phyloP scores from a whole-genome alignment of 345 rosid species.

The Murraya koenigii region DNA sequence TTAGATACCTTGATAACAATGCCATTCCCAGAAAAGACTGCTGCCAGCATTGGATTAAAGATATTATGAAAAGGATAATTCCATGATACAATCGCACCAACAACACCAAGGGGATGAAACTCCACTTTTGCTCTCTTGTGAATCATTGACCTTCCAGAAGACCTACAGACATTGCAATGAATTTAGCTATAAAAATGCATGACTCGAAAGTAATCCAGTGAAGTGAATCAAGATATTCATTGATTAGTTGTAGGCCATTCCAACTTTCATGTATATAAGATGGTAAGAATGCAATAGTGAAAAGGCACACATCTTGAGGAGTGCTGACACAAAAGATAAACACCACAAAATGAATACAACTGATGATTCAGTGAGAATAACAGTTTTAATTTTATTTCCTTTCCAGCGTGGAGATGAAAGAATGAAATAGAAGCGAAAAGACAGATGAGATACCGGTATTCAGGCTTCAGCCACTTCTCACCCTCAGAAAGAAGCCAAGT shows the following conservation, averaged over 20 bases:
- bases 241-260: background rate
- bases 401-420: background rate
- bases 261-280: background rate
- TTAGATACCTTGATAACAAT: constrained; percentile 78
- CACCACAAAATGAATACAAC: background rate
- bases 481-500: constrained; percentile 99
- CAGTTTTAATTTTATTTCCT: background rate
- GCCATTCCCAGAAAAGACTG: constrained; percentile 93
- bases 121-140: constrained; percentile 90
- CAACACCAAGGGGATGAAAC: constrained; percentile 88
- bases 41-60: constrained; percentile 96
- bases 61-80: constrained; percentile 99
- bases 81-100: constrained; percentile 99
- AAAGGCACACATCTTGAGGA: constrained; percentile 4
- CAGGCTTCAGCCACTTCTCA: constrained; percentile 95
- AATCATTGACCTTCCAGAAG: constrained; percentile 96
- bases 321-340: constrained; percentile 4
- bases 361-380: background rate
- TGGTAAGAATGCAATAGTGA: constrained; percentile 1
- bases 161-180: constrained; percentile 39
- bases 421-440: constrained; percentile 4
- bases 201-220: background rate
- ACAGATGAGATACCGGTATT: constrained; percentile 53
- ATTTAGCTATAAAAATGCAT: background rate
- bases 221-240: background rate